Percentiles rank a stretch among this genome's conserved stretches.
These are phyloP conservation scores for Megacollybia platyphylla DNA, from an alignment of 1,284 basidiomycete genomes.

Conservation along the genomic window DNA sequence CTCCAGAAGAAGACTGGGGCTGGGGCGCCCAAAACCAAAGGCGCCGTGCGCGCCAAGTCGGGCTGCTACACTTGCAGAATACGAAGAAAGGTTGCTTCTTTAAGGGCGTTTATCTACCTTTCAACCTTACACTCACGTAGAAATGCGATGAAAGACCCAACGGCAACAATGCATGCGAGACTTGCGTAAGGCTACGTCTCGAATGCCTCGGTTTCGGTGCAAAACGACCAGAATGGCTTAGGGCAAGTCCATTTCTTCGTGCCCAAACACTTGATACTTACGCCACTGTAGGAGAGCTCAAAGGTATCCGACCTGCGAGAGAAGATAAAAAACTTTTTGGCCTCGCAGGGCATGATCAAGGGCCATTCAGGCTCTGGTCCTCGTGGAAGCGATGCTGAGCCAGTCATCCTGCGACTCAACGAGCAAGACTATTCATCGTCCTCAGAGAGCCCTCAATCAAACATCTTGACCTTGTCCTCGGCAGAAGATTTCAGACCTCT, in stretches of 20 bases:
- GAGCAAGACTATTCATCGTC: conserved; percentile 30
- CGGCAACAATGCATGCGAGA: conserved; percentile 50
- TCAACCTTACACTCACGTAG: conserved; percentile 21
- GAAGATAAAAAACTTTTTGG: conserved; percentile 65
- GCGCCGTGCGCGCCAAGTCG: conserved; percentile 68
- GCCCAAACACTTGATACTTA: conserved; percentile 1
- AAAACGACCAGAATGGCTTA: conserved; percentile 76
- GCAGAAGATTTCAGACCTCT: conserved; percentile 18
- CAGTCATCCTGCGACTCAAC: conserved; percentile 39
- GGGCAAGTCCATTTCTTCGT: conserved; percentile 29
- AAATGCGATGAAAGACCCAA: conserved; percentile 73
- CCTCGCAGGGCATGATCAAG: conserved; percentile 75
- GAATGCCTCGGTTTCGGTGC: conserved; percentile 77
- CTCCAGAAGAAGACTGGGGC: conserved; percentile 31
- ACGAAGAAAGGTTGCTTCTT: conserved; percentile 50
- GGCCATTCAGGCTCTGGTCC: conserved; percentile 62
- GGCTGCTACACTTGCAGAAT: conserved; percentile 80
- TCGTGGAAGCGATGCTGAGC: conserved; percentile 39
- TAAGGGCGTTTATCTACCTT: conserved; percentile 5
- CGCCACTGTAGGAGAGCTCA: conserved; percentile 43
- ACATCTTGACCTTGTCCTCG: conserved; percentile 23
- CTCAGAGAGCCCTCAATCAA: conserved; percentile 38
- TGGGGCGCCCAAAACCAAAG: conserved; percentile 60
- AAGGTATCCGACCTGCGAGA: conserved; percentile 56
- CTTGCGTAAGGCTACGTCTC: conserved; percentile 66